Conservation (phyloP, 441 rosid genomes). For the Syzygium malaccense region DNA sequence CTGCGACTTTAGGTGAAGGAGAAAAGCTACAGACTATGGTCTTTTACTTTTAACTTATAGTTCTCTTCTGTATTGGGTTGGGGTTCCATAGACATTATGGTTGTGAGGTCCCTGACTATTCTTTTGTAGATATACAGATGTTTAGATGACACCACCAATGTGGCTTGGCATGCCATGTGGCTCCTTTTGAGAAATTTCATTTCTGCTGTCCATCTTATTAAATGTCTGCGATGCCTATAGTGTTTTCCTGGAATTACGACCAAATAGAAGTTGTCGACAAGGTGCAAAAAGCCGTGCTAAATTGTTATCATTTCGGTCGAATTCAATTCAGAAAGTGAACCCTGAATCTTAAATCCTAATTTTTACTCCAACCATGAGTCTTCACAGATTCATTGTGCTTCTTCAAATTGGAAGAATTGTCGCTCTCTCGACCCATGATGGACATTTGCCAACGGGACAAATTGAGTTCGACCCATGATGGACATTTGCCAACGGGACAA, state of each 20-base stretch:
- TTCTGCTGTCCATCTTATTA: not conserved
- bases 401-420: not conserved
- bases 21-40: not conserved
- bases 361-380: not conserved
- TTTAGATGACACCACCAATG: not conserved
- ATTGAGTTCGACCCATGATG: not conserved
- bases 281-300: not conserved
- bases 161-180: not conserved
- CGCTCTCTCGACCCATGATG: not conserved
- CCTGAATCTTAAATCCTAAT: not conserved
- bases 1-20: not conserved
- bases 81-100: not conserved
- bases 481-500: not conserved
- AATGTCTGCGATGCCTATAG: not conserved
- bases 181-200: not conserved
- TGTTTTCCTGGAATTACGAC: not conserved
- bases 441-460: not conserved
- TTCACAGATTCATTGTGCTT: not conserved
- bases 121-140: not conserved
- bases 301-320: not conserved
- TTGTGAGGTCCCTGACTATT: not conserved
- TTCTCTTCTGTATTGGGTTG: not conserved
- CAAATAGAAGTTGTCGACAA: not conserved
- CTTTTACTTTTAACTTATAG: not conserved
- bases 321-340: not conserved